These are phyloP conservation scores for Penicillium nucicola DNA, from an alignment of 495 filamentous ascomycete genomes.

Conservation along the genomic window DNA sequence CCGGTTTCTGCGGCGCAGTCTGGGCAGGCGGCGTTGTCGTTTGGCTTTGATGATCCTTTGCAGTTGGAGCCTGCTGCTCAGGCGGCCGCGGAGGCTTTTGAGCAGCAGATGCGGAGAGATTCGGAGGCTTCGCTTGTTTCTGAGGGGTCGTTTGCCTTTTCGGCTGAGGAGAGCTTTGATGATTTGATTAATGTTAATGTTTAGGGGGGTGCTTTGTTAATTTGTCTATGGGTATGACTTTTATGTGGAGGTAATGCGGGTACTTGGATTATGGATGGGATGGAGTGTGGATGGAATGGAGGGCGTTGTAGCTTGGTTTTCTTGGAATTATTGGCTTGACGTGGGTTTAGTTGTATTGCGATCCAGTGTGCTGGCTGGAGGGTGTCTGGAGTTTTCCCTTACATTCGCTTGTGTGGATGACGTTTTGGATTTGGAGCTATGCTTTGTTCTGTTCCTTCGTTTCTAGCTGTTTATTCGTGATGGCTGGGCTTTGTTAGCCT, in stretches of 20 bases:
- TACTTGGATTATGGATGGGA: neutral
- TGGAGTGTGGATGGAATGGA: too few relatives aligned
- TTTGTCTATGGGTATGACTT: neutral
- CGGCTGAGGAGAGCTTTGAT: slow-evolving; percentile 32
- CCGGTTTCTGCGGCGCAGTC: slow-evolving; percentile 2
- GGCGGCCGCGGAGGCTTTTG: slow-evolving; percentile 17
- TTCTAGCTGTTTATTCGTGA: slow-evolving; percentile 2
- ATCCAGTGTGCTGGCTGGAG: slow-evolving; percentile 18
- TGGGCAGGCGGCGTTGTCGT: slow-evolving; percentile 20
- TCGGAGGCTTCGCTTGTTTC: slow-evolving; percentile 28
- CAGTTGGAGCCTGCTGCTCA: slow-evolving; percentile 21
- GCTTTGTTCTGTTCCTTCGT: neutral
- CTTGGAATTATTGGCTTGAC: neutral
- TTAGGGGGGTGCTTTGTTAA: neutral
- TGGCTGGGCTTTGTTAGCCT: neutral
- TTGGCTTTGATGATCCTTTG: slow-evolving; percentile 38
- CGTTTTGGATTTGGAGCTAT: neutral
- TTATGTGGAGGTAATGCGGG: neutral
- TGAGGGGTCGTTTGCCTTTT: slow-evolving; percentile 30
- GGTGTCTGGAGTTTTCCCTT: slow-evolving; percentile 16
- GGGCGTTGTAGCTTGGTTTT: slow-evolving; percentile 1
- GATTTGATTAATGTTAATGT: slow-evolving; percentile 29
- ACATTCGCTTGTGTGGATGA: neutral
- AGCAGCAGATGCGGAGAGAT: slow-evolving; percentile 29
- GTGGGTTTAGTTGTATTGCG: slow-evolving; percentile 1